Evolutionary conservation across 108 stramenopile species (phyloP), one percentile per base, ranked within the genome.

Genomic region (Pinguiococcus pyrenoidosus): DNA sequence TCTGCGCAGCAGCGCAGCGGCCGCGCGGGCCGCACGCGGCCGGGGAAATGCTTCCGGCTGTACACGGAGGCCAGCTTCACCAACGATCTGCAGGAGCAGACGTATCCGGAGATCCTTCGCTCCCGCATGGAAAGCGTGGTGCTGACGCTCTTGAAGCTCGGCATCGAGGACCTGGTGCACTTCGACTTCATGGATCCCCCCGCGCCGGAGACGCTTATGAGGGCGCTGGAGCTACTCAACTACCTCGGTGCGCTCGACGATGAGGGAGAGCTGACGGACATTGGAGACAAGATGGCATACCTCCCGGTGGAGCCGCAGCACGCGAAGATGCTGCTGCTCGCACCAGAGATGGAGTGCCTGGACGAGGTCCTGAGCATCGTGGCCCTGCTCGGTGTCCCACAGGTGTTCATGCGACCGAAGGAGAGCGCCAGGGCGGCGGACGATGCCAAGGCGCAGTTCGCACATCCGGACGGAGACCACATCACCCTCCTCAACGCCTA

Each of bases 171-270:
- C 54, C 68, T 99, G 37, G 94, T 99, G 0, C 92, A 95, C 57
- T 99, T 99, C 53, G 94, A 99, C 68, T 99, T 95, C 54, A 88
- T 99, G 88, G 97, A 99, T 59, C 97, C 97, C 40, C 97, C 97
- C 4, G 94, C 97, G 1, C 91, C 94, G 2, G 94, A 99, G 55
- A 99, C 97, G 10, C 53, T 96, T n/a, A 95, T 96, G 94, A 56
- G 97, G 37, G 94, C 94, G 6, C 59, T 99, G 56, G 97, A 99
- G 59, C 73, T 86, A 24, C 63, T 99, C 51, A 91, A 96, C 60
- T 96, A 96, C 57, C 67, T 95, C 3, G 97, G 97, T 12, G 94
- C 92, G 4, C 57, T 99, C 10, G 90, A 95, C 52, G 97, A 96
- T 47, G 97, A 99, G 41, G 94, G 94, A 32, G 80, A 84, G 42